These are phyloP conservation scores for Kandelia obovata DNA, from an alignment of 345 rosid genomes.

Conservation along the genomic window DNA sequence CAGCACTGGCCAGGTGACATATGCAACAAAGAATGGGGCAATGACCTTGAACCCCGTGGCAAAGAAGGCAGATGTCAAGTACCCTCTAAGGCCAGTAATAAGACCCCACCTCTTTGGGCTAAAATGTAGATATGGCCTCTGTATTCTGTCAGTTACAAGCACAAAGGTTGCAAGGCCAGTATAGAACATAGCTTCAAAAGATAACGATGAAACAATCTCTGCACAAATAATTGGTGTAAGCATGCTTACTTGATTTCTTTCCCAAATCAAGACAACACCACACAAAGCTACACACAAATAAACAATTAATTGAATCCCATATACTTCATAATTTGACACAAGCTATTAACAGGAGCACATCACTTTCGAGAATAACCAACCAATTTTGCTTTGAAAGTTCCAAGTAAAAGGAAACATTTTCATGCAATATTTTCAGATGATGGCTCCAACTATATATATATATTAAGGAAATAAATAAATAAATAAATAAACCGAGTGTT, in stretches of 20 bases:
- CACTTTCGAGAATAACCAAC: background rate
- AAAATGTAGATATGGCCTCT: constrained; percentile 73
- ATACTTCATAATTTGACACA: background rate
- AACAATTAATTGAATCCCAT: too few species aligned
- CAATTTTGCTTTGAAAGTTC: background rate
- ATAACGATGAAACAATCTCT: constrained; percentile 53
- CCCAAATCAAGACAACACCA: background rate
- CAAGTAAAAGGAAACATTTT: too few species aligned
- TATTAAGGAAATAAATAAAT: too few species aligned
- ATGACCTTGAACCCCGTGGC: constrained; percentile 61
- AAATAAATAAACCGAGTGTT: background rate
- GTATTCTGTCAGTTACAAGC: constrained; percentile 54
- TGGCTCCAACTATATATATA: background rate
- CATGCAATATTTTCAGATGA: background rate
- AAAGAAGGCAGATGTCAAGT: constrained; percentile 57
- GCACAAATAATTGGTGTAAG: constrained; percentile 27
- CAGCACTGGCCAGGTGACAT: constrained; percentile 71
- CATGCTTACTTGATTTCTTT: background rate
- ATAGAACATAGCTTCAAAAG: constrained; percentile 64
- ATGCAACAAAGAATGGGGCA: constrained; percentile 48
- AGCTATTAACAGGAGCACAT: background rate
- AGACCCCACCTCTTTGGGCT: constrained; percentile 84
- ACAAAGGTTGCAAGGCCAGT: constrained; percentile 62
- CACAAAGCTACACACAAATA: background rate
- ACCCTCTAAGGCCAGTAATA: constrained; percentile 78